Percentiles rank a stretch among this genome's conserved stretches.
These are phyloP conservation scores for Puccinia horiana DNA, from an alignment of 1,284 basidiomycete species.

Conservation along the genomic window DNA sequence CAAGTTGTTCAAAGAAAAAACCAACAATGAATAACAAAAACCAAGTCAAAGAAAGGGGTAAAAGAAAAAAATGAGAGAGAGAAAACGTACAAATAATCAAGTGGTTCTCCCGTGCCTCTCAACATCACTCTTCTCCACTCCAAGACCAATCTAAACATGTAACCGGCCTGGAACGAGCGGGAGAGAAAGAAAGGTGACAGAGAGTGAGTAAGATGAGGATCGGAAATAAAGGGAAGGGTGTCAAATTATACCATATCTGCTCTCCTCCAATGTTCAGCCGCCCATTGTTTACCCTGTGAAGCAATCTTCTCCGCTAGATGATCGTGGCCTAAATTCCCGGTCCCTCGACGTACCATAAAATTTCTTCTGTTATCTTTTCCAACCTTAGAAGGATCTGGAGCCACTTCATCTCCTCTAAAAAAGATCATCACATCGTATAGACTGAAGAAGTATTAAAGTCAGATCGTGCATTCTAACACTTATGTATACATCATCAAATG, in stretches of 20 bases:
- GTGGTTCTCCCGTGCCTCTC: slow-evolving; percentile 12
- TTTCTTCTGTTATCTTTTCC: neutral
- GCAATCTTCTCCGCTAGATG: slow-evolving; percentile 47
- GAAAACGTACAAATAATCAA: slow-evolving; percentile 22
- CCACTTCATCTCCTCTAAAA: slow-evolving; percentile 29
- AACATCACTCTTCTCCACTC: slow-evolving; percentile 47
- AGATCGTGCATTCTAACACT: neutral
- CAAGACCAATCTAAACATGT: slow-evolving; percentile 43
- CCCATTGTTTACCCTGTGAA: slow-evolving; percentile 41
- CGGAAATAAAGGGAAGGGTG: neutral
- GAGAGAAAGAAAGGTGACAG: neutral
- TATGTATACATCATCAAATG: neutral
- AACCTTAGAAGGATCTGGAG: neutral
- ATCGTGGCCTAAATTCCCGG: slow-evolving; percentile 23
- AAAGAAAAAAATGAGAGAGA: neutral
- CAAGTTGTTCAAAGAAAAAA: no score
- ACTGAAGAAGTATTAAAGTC: neutral
- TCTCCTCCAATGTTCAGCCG: slow-evolving; percentile 47
- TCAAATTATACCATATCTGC: slow-evolving; percentile 28
- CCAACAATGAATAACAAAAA: neutral
- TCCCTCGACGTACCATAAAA: no score
- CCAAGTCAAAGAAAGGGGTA: neutral
- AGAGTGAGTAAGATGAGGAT: neutral
- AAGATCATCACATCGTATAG: slow-evolving; percentile 47
- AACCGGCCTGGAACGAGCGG: slow-evolving; percentile 21